These are phyloP conservation scores for Stipa capillata DNA, from an alignment of 176 grass and related monocot genomes.

Conservation along the genomic window DNA sequence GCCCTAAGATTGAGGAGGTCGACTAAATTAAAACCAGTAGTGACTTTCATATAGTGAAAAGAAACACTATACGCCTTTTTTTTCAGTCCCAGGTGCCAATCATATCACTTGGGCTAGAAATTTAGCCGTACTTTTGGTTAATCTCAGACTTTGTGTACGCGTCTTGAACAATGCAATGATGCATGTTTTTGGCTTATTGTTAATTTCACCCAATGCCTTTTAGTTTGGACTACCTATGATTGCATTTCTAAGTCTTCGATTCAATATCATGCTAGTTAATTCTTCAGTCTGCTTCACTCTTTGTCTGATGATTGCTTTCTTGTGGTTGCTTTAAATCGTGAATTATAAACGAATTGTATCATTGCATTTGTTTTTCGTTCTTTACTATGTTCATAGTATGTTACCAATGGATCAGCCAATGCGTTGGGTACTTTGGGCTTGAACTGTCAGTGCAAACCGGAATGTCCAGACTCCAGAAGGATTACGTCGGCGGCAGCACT, in stretches of 20 bases:
- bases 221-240: not conserved
- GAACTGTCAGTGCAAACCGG: not conserved
- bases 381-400: not conserved
- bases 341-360: not conserved
- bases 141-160: not conserved
- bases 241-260: not conserved
- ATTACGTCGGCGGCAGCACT: not conserved
- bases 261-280: not conserved
- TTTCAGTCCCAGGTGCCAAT: constrained; percentile 22
- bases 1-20: constrained; percentile 56
- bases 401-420: not conserved
- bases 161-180: not conserved
- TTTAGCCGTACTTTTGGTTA: not conserved
- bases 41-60: not conserved
- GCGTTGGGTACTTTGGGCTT: not conserved
- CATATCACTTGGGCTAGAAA: constrained; percentile 25
- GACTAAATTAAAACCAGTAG: constrained; percentile 27
- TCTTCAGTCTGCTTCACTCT: not conserved
- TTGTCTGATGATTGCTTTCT: not conserved
- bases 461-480: not conserved
- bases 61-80: not conserved
- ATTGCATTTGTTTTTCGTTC: not conserved
- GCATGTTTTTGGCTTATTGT: constrained; percentile 5
- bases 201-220: not conserved
- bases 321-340: not conserved